A percentile compares a stretch with the other conserved stretches of the same genome.
These are phyloP conservation scores for Septoria linicola DNA, from an alignment of 2,329 filamentous ascomycete species.

Conservation along the genomic window DNA sequence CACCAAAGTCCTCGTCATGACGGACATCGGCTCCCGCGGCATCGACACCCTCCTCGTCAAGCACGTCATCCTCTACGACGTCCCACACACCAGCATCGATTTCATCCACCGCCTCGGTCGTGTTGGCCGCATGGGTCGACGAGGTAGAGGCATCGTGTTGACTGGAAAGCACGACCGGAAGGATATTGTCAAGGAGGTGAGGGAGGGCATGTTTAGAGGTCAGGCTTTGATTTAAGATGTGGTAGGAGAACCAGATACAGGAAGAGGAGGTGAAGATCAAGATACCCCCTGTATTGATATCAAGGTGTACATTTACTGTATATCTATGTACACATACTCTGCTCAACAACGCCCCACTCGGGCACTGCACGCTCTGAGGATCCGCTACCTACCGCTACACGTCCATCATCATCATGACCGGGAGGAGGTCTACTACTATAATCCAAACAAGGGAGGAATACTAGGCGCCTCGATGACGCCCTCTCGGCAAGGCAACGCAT, in stretches of 20 bases:
- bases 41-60: slow-evolving; percentile 91
- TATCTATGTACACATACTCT: background rate
- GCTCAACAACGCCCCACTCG: too few species aligned
- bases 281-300: slow-evolving; percentile 25
- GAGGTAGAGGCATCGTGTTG: slow-evolving; percentile 84
- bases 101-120: slow-evolving; percentile 95
- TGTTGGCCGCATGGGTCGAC: slow-evolving; percentile 86
- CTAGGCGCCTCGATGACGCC: too few species aligned
- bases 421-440: too few species aligned
- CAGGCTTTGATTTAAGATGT: slow-evolving; percentile 50
- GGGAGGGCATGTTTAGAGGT: slow-evolving; percentile 64
- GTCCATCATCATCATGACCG: too few species aligned
- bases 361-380: too few species aligned
- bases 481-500: too few species aligned
- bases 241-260: too few species aligned
- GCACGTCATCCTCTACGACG: slow-evolving; percentile 91
- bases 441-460: too few species aligned
- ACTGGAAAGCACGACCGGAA: slow-evolving; percentile 86
- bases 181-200: slow-evolving; percentile 88
- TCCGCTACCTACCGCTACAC: too few species aligned
- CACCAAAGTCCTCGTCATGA: slow-evolving; percentile 89
- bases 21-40: slow-evolving; percentile 85
- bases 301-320: background rate
- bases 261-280: slow-evolving; percentile 1
- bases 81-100: slow-evolving; percentile 96